phyloP scores from a whole-genome alignment of 768 basidiomycete species.

The Gymnopilus junonius region DNA sequence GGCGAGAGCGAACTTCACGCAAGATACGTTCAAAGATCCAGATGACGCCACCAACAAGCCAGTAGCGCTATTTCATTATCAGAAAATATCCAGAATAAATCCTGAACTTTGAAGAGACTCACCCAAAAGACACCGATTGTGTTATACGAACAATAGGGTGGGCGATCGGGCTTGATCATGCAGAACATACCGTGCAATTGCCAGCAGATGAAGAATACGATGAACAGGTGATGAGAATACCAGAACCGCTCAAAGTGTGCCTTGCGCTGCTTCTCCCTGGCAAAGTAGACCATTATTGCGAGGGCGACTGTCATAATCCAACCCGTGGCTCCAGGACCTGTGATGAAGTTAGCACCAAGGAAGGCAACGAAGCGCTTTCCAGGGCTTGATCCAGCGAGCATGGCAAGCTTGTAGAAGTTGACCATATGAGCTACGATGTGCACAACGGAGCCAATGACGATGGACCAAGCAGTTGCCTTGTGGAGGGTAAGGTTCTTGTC shows the following conservation, averaged over 20 bases:
- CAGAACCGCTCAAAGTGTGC: conserved; percentile 88
- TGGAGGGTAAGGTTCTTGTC: conserved; percentile 93
- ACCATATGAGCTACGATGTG: conserved; percentile 87
- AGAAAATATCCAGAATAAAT: conserved; percentile 6
- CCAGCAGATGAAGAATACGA: conserved; percentile 93
- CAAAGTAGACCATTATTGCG: conserved; percentile 83
- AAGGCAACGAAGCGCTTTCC: conserved; percentile 69
- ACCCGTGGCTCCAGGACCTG: conserved; percentile 82
- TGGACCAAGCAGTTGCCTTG: conserved; percentile 91
- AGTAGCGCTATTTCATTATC: conserved; percentile 66
- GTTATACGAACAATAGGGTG: conserved; percentile 86
- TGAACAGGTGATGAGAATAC: conserved; percentile 89
- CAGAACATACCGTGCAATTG: conserved; percentile 97
- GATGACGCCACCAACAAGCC: conserved; percentile 85
- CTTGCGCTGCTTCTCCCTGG: conserved; percentile 78
- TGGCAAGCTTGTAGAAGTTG: conserved; percentile 76
- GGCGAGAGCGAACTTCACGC: conserved; percentile 89
- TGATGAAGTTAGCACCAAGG: conserved; percentile 77
- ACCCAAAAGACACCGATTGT: conserved; percentile 96
- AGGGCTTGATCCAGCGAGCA: conserved; percentile 54
- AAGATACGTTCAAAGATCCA: conserved; percentile 90
- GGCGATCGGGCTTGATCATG: conserved; percentile 91
- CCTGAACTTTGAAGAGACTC: conserved; percentile 28
- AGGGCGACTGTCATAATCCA: conserved; percentile 86
- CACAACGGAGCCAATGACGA: conserved; percentile 74